These are phyloP conservation scores for Madurella mycetomatis DNA, from an alignment of 2,329 filamentous ascomycete species.

Conservation along the genomic window DNA sequence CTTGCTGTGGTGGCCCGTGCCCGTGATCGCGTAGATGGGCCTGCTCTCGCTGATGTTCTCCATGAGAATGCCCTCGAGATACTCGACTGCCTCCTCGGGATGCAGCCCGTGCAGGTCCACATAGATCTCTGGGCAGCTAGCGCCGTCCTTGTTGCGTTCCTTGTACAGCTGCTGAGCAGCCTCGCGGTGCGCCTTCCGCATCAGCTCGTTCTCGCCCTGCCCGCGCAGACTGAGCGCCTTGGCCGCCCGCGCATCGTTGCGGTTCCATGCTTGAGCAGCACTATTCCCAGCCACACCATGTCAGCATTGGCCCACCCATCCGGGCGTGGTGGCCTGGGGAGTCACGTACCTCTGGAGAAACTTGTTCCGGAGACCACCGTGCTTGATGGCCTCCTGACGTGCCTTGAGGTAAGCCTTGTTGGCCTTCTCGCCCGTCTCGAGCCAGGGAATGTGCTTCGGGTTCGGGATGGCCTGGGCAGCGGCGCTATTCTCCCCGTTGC, in stretches of 20 bases:
- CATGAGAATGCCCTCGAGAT: slow-evolving; percentile 80
- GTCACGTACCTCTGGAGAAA: slow-evolving; percentile 78
- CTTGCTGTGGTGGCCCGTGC: slow-evolving; percentile 95
- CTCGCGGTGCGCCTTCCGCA: slow-evolving; percentile 95
- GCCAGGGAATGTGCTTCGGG: slow-evolving; percentile 91
- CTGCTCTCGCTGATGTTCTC: slow-evolving; percentile 70
- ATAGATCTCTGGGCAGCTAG: slow-evolving; percentile 68
- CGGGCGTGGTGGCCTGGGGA: background rate
- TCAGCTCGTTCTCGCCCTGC: slow-evolving; percentile 93
- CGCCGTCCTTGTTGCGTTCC: slow-evolving; percentile 73
- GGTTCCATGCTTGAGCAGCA: slow-evolving; percentile 96
- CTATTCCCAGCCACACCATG: slow-evolving; percentile 39
- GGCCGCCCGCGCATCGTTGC: slow-evolving; percentile 91
- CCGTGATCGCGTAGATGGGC: slow-evolving; percentile 92
- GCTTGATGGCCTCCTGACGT: slow-evolving; percentile 92
- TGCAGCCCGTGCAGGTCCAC: slow-evolving; percentile 98
- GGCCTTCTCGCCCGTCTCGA: slow-evolving; percentile 84
- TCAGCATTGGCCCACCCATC: slow-evolving; percentile 9
- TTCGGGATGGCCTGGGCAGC: slow-evolving; percentile 79
- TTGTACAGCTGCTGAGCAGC: slow-evolving; percentile 90
- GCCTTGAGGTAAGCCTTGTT: slow-evolving; percentile 96
- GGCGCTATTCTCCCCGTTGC: slow-evolving; percentile 70
- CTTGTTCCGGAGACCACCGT: slow-evolving; percentile 93
- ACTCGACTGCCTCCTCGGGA: slow-evolving; percentile 92
- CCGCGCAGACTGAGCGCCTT: slow-evolving; percentile 92